Percentiles rank a stretch among this genome's conserved stretches.
phyloP scores from a whole-genome alignment of 2,329 filamentous ascomycete species.

The Sporothrix luriei region DNA sequence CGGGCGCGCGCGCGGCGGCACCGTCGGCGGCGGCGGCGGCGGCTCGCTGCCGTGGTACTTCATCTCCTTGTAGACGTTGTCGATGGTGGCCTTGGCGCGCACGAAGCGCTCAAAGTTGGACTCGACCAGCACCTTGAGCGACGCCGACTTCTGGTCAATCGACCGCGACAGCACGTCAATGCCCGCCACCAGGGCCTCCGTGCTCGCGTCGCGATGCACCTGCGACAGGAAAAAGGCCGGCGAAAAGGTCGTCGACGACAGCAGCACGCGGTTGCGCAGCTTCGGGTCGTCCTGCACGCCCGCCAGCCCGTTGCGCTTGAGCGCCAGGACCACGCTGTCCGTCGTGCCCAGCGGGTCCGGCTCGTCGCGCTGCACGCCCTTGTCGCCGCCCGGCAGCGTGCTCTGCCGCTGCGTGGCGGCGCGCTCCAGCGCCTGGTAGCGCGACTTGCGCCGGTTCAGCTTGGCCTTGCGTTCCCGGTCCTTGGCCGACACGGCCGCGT shows the following conservation, averaged over 20 bases:
- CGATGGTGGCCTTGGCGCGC: constrained; percentile 93
- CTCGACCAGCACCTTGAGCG: constrained; percentile 92
- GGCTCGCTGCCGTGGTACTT: constrained; percentile 68
- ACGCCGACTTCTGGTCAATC: constrained; percentile 97
- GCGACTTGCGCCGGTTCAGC: constrained; percentile 66
- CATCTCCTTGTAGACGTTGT: constrained; percentile 99
- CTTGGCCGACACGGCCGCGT: constrained; percentile 49
- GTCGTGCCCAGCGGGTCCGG: constrained; percentile 86
- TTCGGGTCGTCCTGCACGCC: constrained; percentile 77
- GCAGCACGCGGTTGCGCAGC: constrained; percentile 87
- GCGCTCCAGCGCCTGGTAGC: constrained; percentile 82
- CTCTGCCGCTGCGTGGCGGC: constrained; percentile 70
- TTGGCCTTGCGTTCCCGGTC: constrained; percentile 53
- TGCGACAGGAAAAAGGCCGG: constrained; percentile 90
- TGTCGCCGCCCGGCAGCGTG: constrained; percentile 65
- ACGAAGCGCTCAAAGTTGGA: constrained; percentile 99
- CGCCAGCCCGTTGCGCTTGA: constrained; percentile 75
- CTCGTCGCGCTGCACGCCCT: constrained; percentile 79
- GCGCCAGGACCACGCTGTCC: constrained; percentile 79
- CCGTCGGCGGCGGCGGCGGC: constrained; percentile 40
- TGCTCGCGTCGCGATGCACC: constrained; percentile 84
- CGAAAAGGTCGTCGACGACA: constrained; percentile 94
- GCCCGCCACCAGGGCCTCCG: constrained; percentile 75
- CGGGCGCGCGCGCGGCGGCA: constrained; percentile 51
- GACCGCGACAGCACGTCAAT: constrained; percentile 84